These are phyloP conservation scores for Sclerotinia spermophila DNA, from an alignment of 2,329 filamentous ascomycete species.

Conservation along the genomic window DNA sequence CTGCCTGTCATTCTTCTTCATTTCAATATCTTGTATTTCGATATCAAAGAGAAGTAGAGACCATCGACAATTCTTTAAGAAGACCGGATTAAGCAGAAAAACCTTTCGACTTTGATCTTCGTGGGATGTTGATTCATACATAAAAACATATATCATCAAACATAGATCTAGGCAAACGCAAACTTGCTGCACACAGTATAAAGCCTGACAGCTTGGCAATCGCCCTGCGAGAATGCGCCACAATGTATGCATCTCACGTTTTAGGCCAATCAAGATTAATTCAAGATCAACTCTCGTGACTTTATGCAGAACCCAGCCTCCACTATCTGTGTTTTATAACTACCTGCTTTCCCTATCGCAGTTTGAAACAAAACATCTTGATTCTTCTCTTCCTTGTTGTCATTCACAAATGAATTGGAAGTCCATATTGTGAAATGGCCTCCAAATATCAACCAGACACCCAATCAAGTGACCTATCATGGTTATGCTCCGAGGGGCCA, in stretches of 20 bases:
- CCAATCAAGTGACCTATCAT: not conserved
- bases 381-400: not conserved
- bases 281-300: not conserved
- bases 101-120: not conserved
- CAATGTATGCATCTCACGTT: not conserved
- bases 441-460: not conserved
- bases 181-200: not conserved
- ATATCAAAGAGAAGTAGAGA: not conserved
- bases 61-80: not conserved
- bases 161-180: not conserved
- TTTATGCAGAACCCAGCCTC: not conserved
- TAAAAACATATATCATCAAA: not conserved
- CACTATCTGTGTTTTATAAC: not conserved
- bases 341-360: not conserved
- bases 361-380: not conserved
- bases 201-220: not conserved
- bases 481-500: slow-evolving; percentile 17
- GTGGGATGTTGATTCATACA: not conserved
- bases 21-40: not conserved
- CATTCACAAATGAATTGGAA: not conserved
- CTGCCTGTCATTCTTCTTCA: not conserved
- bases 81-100: not conserved
- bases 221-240: not conserved
- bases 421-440: not conserved
- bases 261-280: not conserved